phyloP scores from a whole-genome alignment of 352 stramenopile species.

The Phytophthora colocasiae region DNA sequence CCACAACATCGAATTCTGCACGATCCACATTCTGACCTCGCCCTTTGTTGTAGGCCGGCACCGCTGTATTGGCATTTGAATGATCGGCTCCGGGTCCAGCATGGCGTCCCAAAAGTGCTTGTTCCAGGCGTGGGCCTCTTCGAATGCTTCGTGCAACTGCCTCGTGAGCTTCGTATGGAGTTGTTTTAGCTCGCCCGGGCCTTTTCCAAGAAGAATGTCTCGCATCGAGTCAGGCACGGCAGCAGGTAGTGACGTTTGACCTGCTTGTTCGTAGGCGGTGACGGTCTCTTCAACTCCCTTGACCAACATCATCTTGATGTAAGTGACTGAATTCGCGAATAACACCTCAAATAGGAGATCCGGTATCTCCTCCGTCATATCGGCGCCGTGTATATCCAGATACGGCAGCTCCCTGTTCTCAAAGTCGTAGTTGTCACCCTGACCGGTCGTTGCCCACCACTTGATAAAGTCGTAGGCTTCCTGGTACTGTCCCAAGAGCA shows the following conservation, averaged over 20 bases:
- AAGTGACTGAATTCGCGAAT: background rate
- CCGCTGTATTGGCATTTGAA: background rate
- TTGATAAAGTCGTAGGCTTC: background rate
- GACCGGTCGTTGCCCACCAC: background rate
- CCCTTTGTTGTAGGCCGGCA: background rate
- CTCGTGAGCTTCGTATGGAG: background rate
- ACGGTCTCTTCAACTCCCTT: background rate
- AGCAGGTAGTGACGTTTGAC: background rate
- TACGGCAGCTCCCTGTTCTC: background rate
- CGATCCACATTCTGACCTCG: background rate
- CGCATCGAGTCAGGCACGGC: background rate
- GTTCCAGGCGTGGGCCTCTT: background rate
- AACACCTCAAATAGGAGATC: background rate
- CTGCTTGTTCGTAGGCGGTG: background rate
- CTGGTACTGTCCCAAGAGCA: too few species aligned
- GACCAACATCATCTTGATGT: background rate
- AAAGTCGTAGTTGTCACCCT: background rate
- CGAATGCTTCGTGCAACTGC: background rate
- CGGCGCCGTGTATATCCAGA: background rate
- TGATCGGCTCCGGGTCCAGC: background rate
- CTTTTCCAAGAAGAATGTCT: too few species aligned
- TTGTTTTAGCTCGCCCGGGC: background rate
- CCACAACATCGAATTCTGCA: background rate
- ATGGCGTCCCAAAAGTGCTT: background rate
- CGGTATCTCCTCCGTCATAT: background rate